Conservation (phyloP, 805 yeast genomes). For the Teunomyces tritomae region DNA sequence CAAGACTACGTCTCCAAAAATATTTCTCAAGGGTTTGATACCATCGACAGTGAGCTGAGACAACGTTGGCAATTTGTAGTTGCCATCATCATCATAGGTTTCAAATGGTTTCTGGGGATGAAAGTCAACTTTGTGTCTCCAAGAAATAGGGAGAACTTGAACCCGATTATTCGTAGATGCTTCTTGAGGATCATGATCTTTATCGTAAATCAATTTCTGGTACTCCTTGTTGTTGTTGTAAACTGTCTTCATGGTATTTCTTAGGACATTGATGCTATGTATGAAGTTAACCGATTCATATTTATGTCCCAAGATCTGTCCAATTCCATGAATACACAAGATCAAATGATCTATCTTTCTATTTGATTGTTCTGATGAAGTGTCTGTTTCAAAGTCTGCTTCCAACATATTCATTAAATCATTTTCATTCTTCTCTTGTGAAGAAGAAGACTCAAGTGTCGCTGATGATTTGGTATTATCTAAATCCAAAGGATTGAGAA, state of each 20-base stretch:
- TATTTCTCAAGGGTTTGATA: slow-evolving; percentile 68
- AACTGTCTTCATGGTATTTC: slow-evolving; percentile 54
- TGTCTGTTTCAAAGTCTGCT: slow-evolving; percentile 45
- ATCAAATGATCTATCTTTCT: slow-evolving; percentile 60
- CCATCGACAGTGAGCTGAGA: slow-evolving; percentile 75
- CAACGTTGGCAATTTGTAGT: slow-evolving; percentile 55
- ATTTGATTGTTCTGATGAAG: slow-evolving; percentile 17
- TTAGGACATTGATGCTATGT: slow-evolving; percentile 70
- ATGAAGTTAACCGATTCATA: slow-evolving; percentile 83
- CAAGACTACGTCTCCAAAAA: slow-evolving; percentile 82
- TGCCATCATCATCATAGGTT: slow-evolving; percentile 35
- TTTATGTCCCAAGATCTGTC: slow-evolving; percentile 78
- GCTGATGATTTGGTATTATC: slow-evolving; percentile 12
- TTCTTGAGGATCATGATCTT: slow-evolving; percentile 14
- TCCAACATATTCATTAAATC: slow-evolving; percentile 46
- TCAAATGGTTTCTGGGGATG: slow-evolving; percentile 44
- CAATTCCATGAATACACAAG: slow-evolving; percentile 93
- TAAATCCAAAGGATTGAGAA: slow-evolving; percentile 15
- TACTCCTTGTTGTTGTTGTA: slow-evolving; percentile 40
- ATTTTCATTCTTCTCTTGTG: slow-evolving; percentile 14
- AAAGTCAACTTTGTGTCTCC: slow-evolving; percentile 81
- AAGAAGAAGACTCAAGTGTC: background rate
- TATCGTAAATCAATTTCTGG: slow-evolving; percentile 30
- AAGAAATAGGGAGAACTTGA: slow-evolving; percentile 86
- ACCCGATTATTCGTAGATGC: slow-evolving; percentile 49